Conservation (phyloP, 2,329 filamentous ascomycete species). For the Penicillium sp. region DNA sequence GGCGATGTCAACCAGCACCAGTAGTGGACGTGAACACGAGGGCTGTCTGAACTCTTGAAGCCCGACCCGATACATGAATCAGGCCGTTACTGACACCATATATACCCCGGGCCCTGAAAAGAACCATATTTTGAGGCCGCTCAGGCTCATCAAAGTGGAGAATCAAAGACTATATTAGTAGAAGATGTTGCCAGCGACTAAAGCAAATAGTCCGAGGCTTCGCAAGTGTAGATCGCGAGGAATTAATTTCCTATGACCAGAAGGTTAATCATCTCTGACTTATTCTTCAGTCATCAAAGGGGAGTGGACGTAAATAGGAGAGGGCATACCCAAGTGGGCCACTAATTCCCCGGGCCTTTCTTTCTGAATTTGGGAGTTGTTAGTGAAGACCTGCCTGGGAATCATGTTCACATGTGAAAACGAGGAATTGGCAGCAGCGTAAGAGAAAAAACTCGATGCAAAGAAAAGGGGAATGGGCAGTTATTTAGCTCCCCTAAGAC, state of each 20-base stretch:
- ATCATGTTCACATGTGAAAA: neutral
- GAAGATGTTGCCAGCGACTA: neutral
- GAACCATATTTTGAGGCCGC: neutral
- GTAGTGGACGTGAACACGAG: neutral
- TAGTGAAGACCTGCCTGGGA: neutral
- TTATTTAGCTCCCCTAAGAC: constrained; percentile 7
- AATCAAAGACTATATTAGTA: neutral
- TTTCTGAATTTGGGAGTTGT: neutral
- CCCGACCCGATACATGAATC: neutral
- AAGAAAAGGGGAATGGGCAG: neutral
- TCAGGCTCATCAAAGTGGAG: neutral
- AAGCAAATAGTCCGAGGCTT: neutral
- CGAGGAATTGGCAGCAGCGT: neutral
- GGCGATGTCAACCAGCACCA: neutral
- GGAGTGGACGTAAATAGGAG: neutral
- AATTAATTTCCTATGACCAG: neutral
- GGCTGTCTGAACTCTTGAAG: neutral
- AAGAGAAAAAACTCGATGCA: neutral
- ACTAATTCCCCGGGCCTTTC: neutral
- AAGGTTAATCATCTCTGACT: neutral
- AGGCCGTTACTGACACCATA: neutral
- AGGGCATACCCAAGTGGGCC: neutral
- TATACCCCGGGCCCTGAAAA: neutral
- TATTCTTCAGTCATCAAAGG: neutral
- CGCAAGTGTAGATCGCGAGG: neutral